Evolutionary conservation across 2,329 filamentous ascomycete genomes (phyloP).

Genomic region (Colletotrichum eremochloae): DNA sequence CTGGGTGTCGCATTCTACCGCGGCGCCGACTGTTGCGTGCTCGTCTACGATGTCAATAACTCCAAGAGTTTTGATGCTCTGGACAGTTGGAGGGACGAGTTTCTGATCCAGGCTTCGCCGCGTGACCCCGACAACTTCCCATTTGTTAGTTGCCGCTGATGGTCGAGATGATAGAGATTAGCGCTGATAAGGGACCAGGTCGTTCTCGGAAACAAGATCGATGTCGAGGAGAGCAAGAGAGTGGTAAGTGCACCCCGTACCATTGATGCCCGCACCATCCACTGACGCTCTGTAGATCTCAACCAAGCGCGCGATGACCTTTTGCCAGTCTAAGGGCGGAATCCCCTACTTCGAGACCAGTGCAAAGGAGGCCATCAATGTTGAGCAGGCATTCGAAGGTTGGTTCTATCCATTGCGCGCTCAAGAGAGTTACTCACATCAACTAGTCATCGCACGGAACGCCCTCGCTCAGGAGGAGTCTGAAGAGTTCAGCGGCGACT

Average conservation of each 20-base stretch:
- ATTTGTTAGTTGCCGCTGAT: constrained; percentile 77
- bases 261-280: background rate
- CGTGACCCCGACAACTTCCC: constrained; percentile 98
- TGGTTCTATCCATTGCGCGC: constrained; percentile 43
- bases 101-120: constrained; percentile 95
- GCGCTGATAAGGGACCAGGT: constrained; percentile 67
- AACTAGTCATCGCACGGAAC: constrained; percentile 91
- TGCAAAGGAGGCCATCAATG: constrained; percentile 98
- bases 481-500: constrained; percentile 97
- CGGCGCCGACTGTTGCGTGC: constrained; percentile 96
- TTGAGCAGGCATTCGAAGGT: constrained; percentile 85
- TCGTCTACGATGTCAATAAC: constrained; percentile 99
- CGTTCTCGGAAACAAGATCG: constrained; percentile 98
- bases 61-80: constrained; percentile 98
- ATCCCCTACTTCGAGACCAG: constrained; percentile 99
- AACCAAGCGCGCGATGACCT: constrained; percentile 95
- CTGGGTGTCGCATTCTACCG: constrained; percentile 97
- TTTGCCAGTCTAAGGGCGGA: constrained; percentile 96
- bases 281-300: constrained; percentile 73
- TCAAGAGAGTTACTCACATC: constrained; percentile 37
- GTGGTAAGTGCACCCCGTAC: constrained; percentile 68
- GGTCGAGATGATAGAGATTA: background rate
- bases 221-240: constrained; percentile 97
- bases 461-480: constrained; percentile 97
- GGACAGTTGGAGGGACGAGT: constrained; percentile 98